Percentiles rank a stretch among this genome's conserved stretches.
These are phyloP conservation scores for Ceratobasidium sp. DNA, from an alignment of 1,284 basidiomycete genomes.

Conservation along the genomic window DNA sequence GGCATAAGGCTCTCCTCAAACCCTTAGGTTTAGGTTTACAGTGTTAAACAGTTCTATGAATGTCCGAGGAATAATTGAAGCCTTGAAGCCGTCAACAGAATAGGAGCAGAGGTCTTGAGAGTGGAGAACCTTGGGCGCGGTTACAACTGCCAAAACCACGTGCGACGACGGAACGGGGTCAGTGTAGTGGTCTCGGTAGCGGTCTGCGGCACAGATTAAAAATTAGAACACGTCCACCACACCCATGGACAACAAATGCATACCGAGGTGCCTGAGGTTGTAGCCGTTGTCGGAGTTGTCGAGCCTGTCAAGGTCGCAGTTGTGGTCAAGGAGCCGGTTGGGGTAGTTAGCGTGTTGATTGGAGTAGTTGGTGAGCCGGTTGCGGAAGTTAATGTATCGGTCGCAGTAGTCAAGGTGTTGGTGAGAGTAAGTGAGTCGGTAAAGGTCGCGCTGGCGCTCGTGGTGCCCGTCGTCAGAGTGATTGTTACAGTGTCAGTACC, in stretches of 20 bases:
- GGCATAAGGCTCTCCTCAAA: too few species aligned
- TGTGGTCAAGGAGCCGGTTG: not conserved
- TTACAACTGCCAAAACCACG: conserved; percentile 22
- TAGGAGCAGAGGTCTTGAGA: not conserved
- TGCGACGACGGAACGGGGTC: conserved; percentile 11
- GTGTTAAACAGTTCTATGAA: too few species aligned
- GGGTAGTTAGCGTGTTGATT: too few species aligned
- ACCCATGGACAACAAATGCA: not conserved
- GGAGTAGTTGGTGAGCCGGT: not conserved
- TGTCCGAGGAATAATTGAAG: too few species aligned
- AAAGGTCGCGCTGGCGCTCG: not conserved
- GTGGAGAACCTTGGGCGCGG: not conserved
- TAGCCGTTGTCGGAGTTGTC: not conserved
- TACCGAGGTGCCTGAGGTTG: not conserved
- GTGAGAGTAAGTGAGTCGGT: conserved; percentile 11
- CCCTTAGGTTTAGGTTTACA: too few species aligned
- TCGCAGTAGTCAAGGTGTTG: not conserved
- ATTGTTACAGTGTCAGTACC: not conserved
- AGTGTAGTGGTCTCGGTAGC: conserved; percentile 12
- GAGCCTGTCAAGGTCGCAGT: conserved; percentile 12
- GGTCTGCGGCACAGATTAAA: not conserved
- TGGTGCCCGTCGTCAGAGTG: not conserved
- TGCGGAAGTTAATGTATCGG: not conserved
- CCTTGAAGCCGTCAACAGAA: too few species aligned
- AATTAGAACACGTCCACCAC: not conserved